Percentiles rank a stretch among this genome's conserved stretches.
Evolutionary conservation across 2,329 filamentous ascomycete genomes (phyloP).

Genomic region (Neofusicoccum parvum): DNA sequence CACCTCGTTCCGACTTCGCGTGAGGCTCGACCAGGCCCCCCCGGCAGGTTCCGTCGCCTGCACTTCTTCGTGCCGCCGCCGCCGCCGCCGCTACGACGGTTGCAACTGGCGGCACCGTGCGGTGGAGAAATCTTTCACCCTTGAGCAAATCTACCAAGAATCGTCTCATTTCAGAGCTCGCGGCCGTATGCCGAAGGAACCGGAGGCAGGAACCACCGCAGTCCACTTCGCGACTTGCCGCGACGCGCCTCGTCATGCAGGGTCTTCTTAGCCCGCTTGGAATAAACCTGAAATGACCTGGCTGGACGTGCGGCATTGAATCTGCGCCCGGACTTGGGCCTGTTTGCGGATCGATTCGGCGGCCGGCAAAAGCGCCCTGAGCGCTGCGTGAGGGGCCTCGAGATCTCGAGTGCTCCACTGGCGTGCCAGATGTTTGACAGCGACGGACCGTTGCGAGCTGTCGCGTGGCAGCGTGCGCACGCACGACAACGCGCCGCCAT

Average conservation of each 20-base stretch:
- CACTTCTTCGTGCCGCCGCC: slow-evolving; percentile 1
- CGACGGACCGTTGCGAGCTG: slow-evolving; percentile 19
- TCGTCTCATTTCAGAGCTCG: not conserved
- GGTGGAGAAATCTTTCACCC: slow-evolving; percentile 10
- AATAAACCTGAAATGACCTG: slow-evolving; percentile 13
- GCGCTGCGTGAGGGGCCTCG: slow-evolving; percentile 1
- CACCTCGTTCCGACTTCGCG: slow-evolving; percentile 16
- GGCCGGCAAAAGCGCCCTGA: slow-evolving; percentile 1
- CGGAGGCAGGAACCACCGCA: slow-evolving; percentile 2
- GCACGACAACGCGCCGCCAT: not conserved
- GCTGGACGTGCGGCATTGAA: not conserved
- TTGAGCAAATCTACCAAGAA: slow-evolving; percentile 12
- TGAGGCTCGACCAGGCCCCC: slow-evolving; percentile 18
- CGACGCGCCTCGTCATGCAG: slow-evolving; percentile 2
- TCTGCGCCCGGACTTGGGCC: slow-evolving; percentile 7
- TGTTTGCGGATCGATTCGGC: slow-evolving; percentile 7
- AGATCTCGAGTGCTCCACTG: slow-evolving; percentile 11
- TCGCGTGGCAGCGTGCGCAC: slow-evolving; percentile 16
- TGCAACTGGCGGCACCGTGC: not conserved
- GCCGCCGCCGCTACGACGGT: slow-evolving; percentile 8
- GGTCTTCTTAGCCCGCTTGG: slow-evolving; percentile 7
- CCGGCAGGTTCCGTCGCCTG: slow-evolving; percentile 15
- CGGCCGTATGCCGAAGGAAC: slow-evolving; percentile 17
- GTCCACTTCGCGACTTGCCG: slow-evolving; percentile 15
- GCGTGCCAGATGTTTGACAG: slow-evolving; percentile 2